Evolutionary conservation across 2,329 filamentous ascomycete genomes (phyloP).

Genomic region (Pseudocercospora musae): DNA sequence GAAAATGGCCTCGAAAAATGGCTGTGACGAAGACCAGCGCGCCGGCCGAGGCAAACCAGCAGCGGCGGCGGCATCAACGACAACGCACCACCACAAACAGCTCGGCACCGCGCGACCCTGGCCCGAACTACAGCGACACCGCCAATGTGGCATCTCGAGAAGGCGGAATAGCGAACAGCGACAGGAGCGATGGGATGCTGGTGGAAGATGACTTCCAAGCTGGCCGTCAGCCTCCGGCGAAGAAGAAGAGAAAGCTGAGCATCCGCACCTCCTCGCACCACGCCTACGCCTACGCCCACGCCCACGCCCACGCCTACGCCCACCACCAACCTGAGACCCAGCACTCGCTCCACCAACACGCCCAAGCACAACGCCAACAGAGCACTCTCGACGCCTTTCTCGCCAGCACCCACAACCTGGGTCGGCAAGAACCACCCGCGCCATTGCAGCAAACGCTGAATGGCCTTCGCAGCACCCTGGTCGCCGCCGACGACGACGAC

Average conservation of each 20-base stretch:
- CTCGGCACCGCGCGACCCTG: not conserved
- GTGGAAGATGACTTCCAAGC: constrained; percentile 27
- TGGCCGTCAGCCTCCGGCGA: constrained; percentile 18
- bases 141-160: not conserved
- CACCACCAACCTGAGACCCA: not conserved
- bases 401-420: constrained; percentile 33
- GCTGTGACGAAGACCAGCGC: not conserved
- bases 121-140: not conserved
- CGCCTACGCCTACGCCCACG: not conserved
- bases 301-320: too few species aligned
- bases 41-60: constrained; percentile 2
- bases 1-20: too few species aligned
- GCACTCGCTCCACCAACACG: not conserved
- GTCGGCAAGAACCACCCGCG: constrained; percentile 43
- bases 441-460: constrained; percentile 43
- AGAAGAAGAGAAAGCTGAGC: constrained; percentile 32
- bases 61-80: constrained; percentile 4
- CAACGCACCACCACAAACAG: constrained; percentile 1
- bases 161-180: not conserved
- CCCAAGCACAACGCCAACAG: constrained; percentile 16
- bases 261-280: constrained; percentile 18
- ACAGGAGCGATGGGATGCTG: constrained; percentile 2
- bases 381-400: constrained; percentile 27
- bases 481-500: constrained; percentile 21
- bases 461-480: constrained; percentile 38